Evolutionary conservation across 495 filamentous ascomycete species (phyloP), one percentile per base, ranked within the genome.

Genomic region (Hypoxylon subgilvum): DNA sequence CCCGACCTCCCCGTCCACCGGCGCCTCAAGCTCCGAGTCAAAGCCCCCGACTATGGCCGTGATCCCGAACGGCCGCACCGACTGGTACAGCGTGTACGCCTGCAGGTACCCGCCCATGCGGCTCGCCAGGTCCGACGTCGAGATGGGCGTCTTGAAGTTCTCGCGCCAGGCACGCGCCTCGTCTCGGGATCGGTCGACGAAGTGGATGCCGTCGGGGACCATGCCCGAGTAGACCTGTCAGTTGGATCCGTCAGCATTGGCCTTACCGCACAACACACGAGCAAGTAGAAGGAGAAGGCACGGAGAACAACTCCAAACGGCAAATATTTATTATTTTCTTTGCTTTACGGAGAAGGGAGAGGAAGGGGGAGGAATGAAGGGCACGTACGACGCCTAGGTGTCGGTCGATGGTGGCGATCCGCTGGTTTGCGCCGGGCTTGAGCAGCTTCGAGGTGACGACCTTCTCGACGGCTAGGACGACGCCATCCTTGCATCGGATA

Each of bases 401-500:
- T 68, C 89, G 85, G 77, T 98, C 94, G 22, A 97, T 84, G 5
- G 92, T 96, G 58, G 91, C 86, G 76, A 97, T 97, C 67, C 92
- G 86, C 81, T 96, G 96, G 79, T 98, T 98, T 54, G 92, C 91
- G 67, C 86, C 87, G 31, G 87, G 84, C 72, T 97, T 96, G 65
- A 97, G 80, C 64, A 98, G 84, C 75, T 96, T 97, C 79, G 92
- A 96, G 28, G 85, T 86, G 75, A 97, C 83, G 63, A 97, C 86
- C 79, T 98, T 98, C 81, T 98, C 94, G 42, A 96, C 88, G 31
- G 95, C 94, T 53, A 98, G 82, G 49, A 98, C 91, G 34, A 98
- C 91, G 61, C 94, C 94, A 76, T 97, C 91, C 74, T 95, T 95
- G 82, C 93, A 97, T 68, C 92, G 82, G 74, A 98, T 96, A 63